These are phyloP conservation scores for Russula dissimulans DNA, from an alignment of 768 basidiomycete species.

Conservation along the genomic window DNA sequence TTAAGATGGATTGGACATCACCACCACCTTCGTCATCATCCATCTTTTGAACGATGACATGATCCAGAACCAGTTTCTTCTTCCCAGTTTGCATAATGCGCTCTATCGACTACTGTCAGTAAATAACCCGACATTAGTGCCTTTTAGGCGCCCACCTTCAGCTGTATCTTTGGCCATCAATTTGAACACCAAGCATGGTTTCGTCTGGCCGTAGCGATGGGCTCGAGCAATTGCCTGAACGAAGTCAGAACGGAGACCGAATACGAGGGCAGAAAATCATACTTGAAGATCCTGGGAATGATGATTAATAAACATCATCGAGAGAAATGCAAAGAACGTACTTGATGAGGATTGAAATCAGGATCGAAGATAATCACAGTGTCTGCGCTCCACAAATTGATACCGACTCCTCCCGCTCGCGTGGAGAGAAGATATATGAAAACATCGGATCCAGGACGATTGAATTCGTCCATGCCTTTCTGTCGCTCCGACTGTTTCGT, in stretches of 20 bases:
- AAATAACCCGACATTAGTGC: not conserved
- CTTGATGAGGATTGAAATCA: slow-evolving; percentile 98
- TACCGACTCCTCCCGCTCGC: slow-evolving; percentile 49
- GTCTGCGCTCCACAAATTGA: slow-evolving; percentile 64
- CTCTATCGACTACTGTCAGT: slow-evolving; percentile 37
- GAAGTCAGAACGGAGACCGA: not conserved
- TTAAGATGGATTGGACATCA: slow-evolving; percentile 81
- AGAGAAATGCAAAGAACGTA: slow-evolving; percentile 25
- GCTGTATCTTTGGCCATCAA: slow-evolving; percentile 92
- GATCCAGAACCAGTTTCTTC: slow-evolving; percentile 89
- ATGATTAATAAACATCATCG: not conserved
- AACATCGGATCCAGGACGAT: slow-evolving; percentile 74
- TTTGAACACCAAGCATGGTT: slow-evolving; percentile 92
- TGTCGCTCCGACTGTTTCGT: slow-evolving; percentile 82
- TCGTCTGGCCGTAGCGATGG: slow-evolving; percentile 91
- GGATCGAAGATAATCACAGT: slow-evolving; percentile 89
- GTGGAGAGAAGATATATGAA: slow-evolving; percentile 91
- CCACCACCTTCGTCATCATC: slow-evolving; percentile 68
- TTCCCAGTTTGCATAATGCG: slow-evolving; percentile 90
- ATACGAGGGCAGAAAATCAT: slow-evolving; percentile 23
- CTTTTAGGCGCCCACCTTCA: slow-evolving; percentile 45
- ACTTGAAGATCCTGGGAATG: slow-evolving; percentile 75
- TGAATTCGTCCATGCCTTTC: slow-evolving; percentile 92
- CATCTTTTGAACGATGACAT: slow-evolving; percentile 94
- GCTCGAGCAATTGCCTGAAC: slow-evolving; percentile 85